Evolutionary conservation across 2,329 filamentous ascomycete genomes (phyloP).

Genomic region (Ceratocystiopsis sp.): DNA sequence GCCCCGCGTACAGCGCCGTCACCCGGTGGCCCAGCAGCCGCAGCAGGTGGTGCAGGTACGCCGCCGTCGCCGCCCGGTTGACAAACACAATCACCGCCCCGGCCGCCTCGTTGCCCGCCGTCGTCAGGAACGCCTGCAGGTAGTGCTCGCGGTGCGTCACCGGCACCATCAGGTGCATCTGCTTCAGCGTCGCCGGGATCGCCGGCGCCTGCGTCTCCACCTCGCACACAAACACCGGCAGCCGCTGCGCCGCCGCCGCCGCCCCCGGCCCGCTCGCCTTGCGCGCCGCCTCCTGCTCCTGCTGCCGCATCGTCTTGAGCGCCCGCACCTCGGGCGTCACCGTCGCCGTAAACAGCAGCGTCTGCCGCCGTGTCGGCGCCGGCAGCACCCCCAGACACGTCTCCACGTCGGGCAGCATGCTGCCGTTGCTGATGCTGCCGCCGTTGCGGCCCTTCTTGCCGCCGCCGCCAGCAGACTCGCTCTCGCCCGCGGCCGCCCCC

Average conservation of each 20-base stretch:
- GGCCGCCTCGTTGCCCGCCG: conserved; percentile 56
- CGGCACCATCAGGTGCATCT: conserved; percentile 75
- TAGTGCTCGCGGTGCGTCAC: conserved; percentile 92
- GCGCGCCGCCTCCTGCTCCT: no score
- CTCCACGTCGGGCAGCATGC: conserved; percentile 89
- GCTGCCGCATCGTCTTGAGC: conserved; percentile 57
- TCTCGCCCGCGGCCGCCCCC: conserved; percentile 17
- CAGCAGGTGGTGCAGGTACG: conserved; percentile 75
- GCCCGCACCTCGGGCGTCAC: conserved; percentile 84
- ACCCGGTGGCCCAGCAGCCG: conserved; percentile 77
- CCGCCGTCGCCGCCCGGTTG: conserved; percentile 79
- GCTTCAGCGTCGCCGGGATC: conserved; percentile 63
- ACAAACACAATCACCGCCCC: conserved; percentile 89
- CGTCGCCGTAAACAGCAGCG: conserved; percentile 88
- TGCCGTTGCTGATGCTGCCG: conserved; percentile 38
- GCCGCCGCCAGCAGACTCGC: conserved; percentile 42
- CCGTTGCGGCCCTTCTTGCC: conserved; percentile 42
- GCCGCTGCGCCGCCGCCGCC: conserved; percentile 38
- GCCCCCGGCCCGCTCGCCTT: no score
- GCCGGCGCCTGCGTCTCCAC: conserved; percentile 60
- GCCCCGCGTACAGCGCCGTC: conserved; percentile 74
- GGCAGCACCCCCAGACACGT: conserved; percentile 74
- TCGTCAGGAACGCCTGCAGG: conserved; percentile 74
- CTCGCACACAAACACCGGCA: conserved; percentile 77
- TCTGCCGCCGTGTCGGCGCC: conserved; percentile 64